Evolutionary conservation across 1,284 basidiomycete genomes (phyloP).

Genomic region (Apiotrichum veenhuisii): DNA sequence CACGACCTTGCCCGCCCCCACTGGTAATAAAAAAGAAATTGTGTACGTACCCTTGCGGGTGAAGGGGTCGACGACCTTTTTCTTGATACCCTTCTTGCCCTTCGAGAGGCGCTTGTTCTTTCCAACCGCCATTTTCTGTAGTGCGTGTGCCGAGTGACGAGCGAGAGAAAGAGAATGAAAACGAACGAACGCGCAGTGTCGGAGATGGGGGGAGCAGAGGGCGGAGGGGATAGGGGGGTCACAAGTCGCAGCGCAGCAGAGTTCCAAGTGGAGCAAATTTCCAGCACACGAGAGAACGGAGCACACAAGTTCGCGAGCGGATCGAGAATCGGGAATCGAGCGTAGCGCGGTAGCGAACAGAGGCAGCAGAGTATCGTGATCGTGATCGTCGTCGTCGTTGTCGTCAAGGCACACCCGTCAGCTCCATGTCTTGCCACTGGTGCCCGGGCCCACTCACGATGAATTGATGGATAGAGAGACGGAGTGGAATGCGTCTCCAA

Average conservation of each 20-base stretch:
- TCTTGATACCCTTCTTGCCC: slow-evolving; percentile 99
- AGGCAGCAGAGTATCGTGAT: background rate
- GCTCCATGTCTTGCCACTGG: background rate
- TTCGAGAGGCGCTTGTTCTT: slow-evolving; percentile 99
- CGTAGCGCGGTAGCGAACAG: background rate
- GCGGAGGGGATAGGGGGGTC: background rate
- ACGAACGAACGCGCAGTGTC: too few relatives aligned
- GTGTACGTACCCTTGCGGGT: slow-evolving; percentile 77
- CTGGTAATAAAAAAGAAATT: background rate
- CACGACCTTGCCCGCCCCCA: background rate
- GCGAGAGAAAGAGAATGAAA: background rate
- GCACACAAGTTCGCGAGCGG: background rate
- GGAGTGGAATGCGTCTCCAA: background rate
- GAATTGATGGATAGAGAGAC: slow-evolving; percentile 2
- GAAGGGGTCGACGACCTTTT: slow-evolving; percentile 99
- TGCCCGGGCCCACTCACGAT: background rate
- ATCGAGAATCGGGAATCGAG: background rate
- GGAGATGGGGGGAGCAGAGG: background rate
- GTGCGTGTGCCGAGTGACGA: background rate
- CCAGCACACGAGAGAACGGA: background rate
- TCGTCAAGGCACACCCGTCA: background rate
- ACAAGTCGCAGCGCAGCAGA: background rate
- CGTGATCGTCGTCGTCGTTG: background rate
- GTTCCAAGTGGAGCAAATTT: background rate
- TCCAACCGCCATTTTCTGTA: slow-evolving; percentile 76